Base-by-base conservation (phyloP, 2,329 filamentous ascomycete species). In the Aspergillus udagawae region DNA sequence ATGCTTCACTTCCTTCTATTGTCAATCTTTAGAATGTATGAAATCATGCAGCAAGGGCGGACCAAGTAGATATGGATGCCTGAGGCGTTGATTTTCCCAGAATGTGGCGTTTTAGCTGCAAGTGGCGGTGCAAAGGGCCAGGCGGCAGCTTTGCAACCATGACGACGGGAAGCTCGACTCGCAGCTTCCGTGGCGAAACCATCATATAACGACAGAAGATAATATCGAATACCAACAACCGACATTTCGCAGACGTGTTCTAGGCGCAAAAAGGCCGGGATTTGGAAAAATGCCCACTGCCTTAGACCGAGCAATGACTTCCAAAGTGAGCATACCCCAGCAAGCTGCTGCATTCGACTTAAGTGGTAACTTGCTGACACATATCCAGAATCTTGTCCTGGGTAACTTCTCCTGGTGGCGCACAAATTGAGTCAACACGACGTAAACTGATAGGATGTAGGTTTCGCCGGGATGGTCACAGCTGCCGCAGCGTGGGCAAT, bases 401-500 rank as follows among this genome's bases (percentile, higher is more conserved):
- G 87, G 88, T 90, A 81, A 55, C 57, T 55, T 56, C 32, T 60
- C 61, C 49, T 7, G 32, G 38, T 17, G 3, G n/a, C 28, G 23
- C 25, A 27, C 35, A 7, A 2, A 38, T 38, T 28, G 10, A 52
- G 44, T 9, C 20, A 29, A 25, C 12, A 55, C 42, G 8, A 41
- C 17, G 61, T 73, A 60, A 60, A 74, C 63, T 61, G 35, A n/a
- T 44, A 29, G 49, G 51, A 67, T 66, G 55, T 77, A 87, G 90
- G 87, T 20, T 97, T 97, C 70, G 86, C 89, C 4, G 90, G 89
- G 9, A 82, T 95, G 53, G 83, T 97, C 14, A 89, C 90, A 6
- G 91, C 89, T 1, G 91, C 89, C 1, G 89, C 91, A 17, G 86
- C 85, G 45, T 96, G 89, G 88, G 83, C 85, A 20, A 93, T 97